Base-by-base conservation (phyloP, 2,329 filamentous ascomycete genomes). In the Phoma sp. region DNA sequence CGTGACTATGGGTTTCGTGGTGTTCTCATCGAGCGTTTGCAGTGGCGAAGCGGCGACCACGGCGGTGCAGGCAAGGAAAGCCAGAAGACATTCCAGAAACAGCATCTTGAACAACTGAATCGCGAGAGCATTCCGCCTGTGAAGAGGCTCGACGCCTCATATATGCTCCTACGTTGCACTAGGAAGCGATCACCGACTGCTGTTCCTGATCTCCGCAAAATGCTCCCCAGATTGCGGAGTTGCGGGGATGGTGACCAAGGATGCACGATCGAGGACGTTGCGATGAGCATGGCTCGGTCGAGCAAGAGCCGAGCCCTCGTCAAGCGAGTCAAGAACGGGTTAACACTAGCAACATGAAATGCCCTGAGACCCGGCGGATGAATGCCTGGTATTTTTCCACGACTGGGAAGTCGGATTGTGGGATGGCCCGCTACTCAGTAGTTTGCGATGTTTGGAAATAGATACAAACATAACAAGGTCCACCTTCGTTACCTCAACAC, bases 151-250 rank as follows among this genome's bases (percentile, higher is more conserved):
- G 32, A 4, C 40, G 6, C 36, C 3, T 38, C 11, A 46, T 49
- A 45, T 49, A 59, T 57, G 14, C 52, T 29, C 14, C 41, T 4
- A 33, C 27, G 40, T 47, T 45, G 41, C 43, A 42, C 47, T 56
- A 55, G 32, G 48, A 11, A 50, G 45, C 24, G 36, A 33, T 41
- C 36, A 30, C 60, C 62, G 65, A 68, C 59, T 60, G 63, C 60
- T 55, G 53, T 62, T 58, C 58, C 55, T 55, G 53, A 38, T 67
- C 61, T 65, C 64, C 67, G 62, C 66, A 67, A 47, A 61, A 58
- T 63, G 54, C 41, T 53, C 50, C 58, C 64, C 55, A 50, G 61
- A 50, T 59, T 61, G 58, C 55, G 64, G 61, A 50, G 46, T 33
- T 44, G 46, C 46, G 45, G 51, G 51, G 45, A 44, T 36, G 25